A percentile compares a stretch with the other conserved stretches of the same genome.
phyloP scores from a whole-genome alignment of 805 yeast genomes.

The Ascoidea asiatica region DNA sequence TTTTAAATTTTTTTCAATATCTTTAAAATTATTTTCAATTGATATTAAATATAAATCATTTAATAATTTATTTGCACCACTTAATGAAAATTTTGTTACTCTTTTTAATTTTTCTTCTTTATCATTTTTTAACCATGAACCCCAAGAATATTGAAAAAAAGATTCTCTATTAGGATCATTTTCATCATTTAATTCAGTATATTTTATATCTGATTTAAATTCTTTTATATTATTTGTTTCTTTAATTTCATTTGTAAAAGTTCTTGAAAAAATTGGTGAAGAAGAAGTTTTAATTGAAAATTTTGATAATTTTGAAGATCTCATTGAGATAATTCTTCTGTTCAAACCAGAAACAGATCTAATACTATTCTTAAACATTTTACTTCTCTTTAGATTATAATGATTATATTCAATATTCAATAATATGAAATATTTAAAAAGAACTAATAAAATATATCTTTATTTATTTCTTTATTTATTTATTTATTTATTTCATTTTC shows the following conservation, averaged over 20 bases:
- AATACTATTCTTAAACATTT: no score
- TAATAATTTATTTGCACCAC: slow-evolving; percentile 52
- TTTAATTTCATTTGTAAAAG: slow-evolving; percentile 1
- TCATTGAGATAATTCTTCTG: no score
- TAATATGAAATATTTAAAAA: no score
- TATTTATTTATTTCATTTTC: no score
- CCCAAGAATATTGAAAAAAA: slow-evolving; percentile 88
- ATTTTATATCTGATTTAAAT: slow-evolving; percentile 18
- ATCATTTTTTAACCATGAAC: slow-evolving; percentile 84
- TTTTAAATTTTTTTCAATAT: slow-evolving; percentile 11
- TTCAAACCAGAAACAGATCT: no score
- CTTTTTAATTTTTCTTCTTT: slow-evolving; percentile 59
- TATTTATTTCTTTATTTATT: no score
- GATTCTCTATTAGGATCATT: slow-evolving; percentile 54
- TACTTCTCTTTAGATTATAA: no score
- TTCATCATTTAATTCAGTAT: slow-evolving; percentile 44
- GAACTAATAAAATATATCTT: no score
- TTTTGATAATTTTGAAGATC: no score
- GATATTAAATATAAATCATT: slow-evolving; percentile 28
- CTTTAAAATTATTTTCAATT: slow-evolving; percentile 15
- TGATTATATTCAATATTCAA: no score
- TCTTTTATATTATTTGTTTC: slow-evolving; percentile 15
- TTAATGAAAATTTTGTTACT: slow-evolving; percentile 67
- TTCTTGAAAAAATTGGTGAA: slow-evolving; percentile 3
- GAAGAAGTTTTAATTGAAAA: slow-evolving; percentile 8